Evolutionary conservation across 2,329 filamentous ascomycete species (phyloP).

Genomic region (Kalaharituber pfeilii): DNA sequence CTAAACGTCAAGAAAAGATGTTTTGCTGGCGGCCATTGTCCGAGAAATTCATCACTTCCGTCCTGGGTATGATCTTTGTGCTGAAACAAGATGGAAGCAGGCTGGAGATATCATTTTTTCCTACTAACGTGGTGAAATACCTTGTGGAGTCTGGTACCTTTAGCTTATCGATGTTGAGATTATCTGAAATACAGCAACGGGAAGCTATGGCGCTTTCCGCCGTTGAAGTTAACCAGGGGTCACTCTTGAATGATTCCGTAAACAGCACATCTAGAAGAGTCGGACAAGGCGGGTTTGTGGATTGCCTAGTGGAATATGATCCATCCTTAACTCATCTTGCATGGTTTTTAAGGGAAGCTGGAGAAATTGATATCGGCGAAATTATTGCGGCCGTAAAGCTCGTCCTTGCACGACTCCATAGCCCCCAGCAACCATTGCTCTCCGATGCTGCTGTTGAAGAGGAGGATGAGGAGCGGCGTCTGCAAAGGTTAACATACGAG

Average conservation of each 20-base stretch:
- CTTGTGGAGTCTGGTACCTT: conserved; percentile 18
- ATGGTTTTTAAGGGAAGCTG: conserved; percentile 12
- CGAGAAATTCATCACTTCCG: conserved; percentile 11
- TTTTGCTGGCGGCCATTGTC: conserved; percentile 5
- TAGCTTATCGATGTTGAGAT: conserved; percentile 9
- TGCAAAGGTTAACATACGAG: conserved; percentile 8
- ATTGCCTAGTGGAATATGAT: conserved; percentile 10
- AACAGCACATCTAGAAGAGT: not conserved
- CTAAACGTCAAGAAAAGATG: not conserved
- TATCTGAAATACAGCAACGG: not conserved
- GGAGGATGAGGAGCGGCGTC: conserved; percentile 2
- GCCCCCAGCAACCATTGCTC: not conserved
- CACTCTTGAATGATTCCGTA: not conserved
- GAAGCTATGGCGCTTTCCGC: no score
- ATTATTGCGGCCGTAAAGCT: conserved; percentile 10
- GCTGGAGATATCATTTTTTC: conserved; percentile 13
- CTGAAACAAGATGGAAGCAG: not conserved
- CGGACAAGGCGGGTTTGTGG: conserved; percentile 9
- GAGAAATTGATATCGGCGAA: conserved; percentile 9
- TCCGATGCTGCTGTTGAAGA: not conserved
- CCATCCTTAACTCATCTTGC: conserved; percentile 12
- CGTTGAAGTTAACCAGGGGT: not conserved
- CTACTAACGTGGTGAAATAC: conserved; percentile 15
- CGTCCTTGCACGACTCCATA: conserved; percentile 1
- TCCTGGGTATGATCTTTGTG: conserved; percentile 14